phyloP scores from a whole-genome alignment of 225 moss, liverwort and hornwort species.

The Bryum argenteum region DNA sequence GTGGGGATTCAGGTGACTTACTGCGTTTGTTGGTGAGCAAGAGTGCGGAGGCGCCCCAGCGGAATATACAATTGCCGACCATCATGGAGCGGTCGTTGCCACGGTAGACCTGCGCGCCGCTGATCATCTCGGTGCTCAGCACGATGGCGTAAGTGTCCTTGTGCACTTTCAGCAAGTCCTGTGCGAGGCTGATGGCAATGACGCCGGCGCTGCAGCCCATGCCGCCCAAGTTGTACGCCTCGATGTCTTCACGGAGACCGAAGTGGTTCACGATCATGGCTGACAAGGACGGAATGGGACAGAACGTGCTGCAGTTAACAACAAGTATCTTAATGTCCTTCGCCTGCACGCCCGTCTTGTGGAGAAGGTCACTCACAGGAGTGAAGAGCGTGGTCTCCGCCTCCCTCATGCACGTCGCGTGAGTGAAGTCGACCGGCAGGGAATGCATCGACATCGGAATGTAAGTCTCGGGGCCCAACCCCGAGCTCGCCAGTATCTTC shows the following conservation, averaged over 20 bases:
- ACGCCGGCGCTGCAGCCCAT: constrained; percentile 60
- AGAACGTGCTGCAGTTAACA: constrained; percentile 48
- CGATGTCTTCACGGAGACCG: constrained; percentile 42
- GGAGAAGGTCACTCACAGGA: constrained; percentile 33
- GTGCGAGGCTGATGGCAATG: constrained; percentile 38
- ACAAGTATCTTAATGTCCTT: constrained; percentile 39
- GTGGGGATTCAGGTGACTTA: constrained; percentile 12
- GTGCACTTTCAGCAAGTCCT: constrained; percentile 44
- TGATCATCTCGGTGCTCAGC: constrained; percentile 45
- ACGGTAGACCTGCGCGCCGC: constrained; percentile 35
- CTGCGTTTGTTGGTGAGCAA: constrained; percentile 47
- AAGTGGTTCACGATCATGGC: constrained; percentile 50
- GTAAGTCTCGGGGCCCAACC: constrained; percentile 49
- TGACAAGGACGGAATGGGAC: constrained; percentile 47
- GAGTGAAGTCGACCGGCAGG: constrained; percentile 26
- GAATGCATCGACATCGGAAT: constrained; percentile 41
- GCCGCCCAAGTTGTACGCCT: constrained; percentile 49
- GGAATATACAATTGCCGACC: constrained; percentile 55
- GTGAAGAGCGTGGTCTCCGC: constrained; percentile 32
- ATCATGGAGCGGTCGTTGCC: constrained; percentile 60
- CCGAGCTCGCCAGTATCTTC: constrained; percentile 39
- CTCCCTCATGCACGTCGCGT: constrained; percentile 26
- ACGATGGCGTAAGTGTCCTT: constrained; percentile 42
- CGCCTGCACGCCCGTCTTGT: constrained; percentile 29
- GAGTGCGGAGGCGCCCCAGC: constrained; percentile 47